These are phyloP conservation scores for Naganishia antarctica DNA, from an alignment of 768 basidiomycete species.

Conservation along the genomic window DNA sequence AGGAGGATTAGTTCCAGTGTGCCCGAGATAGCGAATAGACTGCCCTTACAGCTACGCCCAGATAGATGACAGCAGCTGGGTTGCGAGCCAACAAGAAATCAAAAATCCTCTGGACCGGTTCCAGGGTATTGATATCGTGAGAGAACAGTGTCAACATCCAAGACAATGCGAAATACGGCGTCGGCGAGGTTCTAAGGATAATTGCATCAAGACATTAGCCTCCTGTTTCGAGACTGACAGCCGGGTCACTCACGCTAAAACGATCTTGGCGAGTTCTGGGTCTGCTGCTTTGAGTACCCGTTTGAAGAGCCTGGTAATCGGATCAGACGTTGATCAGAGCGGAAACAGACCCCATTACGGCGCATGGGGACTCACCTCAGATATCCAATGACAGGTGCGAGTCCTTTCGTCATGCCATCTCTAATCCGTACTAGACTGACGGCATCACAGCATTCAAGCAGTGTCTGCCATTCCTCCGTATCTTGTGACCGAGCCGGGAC, in stretches of 20 bases:
- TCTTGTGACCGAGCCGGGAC: constrained; percentile 14
- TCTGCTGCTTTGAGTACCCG: constrained; percentile 69
- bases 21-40: neutral
- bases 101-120: constrained; percentile 84
- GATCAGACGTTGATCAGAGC: neutral
- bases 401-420: constrained; percentile 78
- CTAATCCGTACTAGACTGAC: constrained; percentile 71
- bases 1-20: neutral
- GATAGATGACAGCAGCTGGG: constrained; percentile 74
- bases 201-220: neutral
- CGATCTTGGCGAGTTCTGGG: constrained; percentile 61
- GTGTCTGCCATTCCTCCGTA: constrained; percentile 33
- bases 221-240: no score
- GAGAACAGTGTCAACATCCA: constrained; percentile 87
- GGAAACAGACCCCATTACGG: no score
- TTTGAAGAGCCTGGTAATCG: constrained; percentile 60
- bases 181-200: constrained; percentile 59
- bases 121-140: constrained; percentile 84
- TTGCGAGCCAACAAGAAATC: constrained; percentile 81
- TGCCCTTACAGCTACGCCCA: constrained; percentile 70
- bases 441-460: constrained; percentile 55
- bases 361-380: constrained; percentile 56
- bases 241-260: constrained; percentile 58
- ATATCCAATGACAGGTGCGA: constrained; percentile 79
- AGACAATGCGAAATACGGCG: constrained; percentile 84